Evolutionary conservation across 1,139 yeast species (phyloP).

Genomic region (Taphrina deformans): DNA sequence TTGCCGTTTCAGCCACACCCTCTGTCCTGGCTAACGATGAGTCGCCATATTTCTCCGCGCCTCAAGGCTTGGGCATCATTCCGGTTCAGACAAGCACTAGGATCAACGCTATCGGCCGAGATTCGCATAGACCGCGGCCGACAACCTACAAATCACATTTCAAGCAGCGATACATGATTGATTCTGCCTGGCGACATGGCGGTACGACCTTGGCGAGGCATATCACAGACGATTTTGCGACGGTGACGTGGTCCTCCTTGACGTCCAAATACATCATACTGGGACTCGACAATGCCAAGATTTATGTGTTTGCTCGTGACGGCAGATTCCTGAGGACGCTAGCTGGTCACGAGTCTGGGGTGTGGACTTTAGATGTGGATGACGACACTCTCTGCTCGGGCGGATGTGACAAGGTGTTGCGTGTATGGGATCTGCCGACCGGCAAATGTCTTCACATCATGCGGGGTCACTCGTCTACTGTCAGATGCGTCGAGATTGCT

Average conservation of each 20-base stretch:
- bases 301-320: constrained; percentile 54
- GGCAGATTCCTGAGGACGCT: constrained; percentile 58
- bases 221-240: constrained; percentile 47
- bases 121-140: constrained; percentile 42
- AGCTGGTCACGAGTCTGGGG: constrained; percentile 94
- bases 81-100: constrained; percentile 16
- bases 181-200: constrained; percentile 49
- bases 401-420: constrained; percentile 83
- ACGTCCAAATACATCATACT: constrained; percentile 48
- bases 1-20: not conserved
- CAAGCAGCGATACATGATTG: constrained; percentile 49
- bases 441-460: constrained; percentile 82
- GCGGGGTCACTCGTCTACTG: constrained; percentile 92
- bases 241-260: constrained; percentile 48
- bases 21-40: constrained; percentile 15
- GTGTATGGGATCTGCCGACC: constrained; percentile 81
- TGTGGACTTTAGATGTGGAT: constrained; percentile 92
- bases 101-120: constrained; percentile 7
- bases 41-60: constrained; percentile 29
- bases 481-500: constrained; percentile 89
- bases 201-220: constrained; percentile 50
- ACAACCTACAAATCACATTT: constrained; percentile 49
- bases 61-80: constrained; percentile 26
- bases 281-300: constrained; percentile 50
- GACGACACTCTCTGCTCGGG: constrained; percentile 82